Base-by-base conservation (phyloP, 768 basidiomycete genomes). In the Boletus pseudo-olivaceus region DNA sequence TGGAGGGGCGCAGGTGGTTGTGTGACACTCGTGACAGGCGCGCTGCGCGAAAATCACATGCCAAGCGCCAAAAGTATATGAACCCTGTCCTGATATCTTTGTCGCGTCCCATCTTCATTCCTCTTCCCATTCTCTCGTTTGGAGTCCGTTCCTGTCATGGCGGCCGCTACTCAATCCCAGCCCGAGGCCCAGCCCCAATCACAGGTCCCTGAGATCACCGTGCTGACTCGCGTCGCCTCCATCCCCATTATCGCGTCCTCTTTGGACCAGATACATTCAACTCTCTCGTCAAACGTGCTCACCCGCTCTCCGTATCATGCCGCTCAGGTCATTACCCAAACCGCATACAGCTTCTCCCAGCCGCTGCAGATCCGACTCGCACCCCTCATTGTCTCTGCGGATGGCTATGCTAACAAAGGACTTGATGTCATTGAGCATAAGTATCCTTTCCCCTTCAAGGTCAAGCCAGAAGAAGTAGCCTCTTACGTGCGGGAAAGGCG, bases 391-490 rank as follows among this genome's bases (percentile, higher is more conserved):
- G 71, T 75, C 50, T 76, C 79, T 44, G 87, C 80, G 2, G 82
- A 92, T 59, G 80, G 72, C n/a, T 73, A 72, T 49, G 90, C 86
- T 29, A 88, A 89, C 78, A 84, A 81, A 74, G 86, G 82, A 29
- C 77, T 90, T 37, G 88, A 92, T 65, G 82, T 69, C 19, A 86
- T 91, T 50, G 78, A 90, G 74, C 76, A 79, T 50, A 81, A 81
- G 49, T 90, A 84, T 66, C 90, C 90, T 12, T 86, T 84, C 65
- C 82, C 88, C 5, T 93, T 91, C 78, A 76, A 82, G 55, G 81
- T 81, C 17, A 82, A 82, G 62, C 85, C 88, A 4, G 86, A 87
- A 62, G 88, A 91, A 3, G 80, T 93, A 20, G 75, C 75, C 30
- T 76, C 73, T 11, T 82, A 80, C 55, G 76, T 90, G 37, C 82